phyloP scores from a whole-genome alignment of 2,329 filamentous ascomycete species.

The Trichoderma gracile region DNA sequence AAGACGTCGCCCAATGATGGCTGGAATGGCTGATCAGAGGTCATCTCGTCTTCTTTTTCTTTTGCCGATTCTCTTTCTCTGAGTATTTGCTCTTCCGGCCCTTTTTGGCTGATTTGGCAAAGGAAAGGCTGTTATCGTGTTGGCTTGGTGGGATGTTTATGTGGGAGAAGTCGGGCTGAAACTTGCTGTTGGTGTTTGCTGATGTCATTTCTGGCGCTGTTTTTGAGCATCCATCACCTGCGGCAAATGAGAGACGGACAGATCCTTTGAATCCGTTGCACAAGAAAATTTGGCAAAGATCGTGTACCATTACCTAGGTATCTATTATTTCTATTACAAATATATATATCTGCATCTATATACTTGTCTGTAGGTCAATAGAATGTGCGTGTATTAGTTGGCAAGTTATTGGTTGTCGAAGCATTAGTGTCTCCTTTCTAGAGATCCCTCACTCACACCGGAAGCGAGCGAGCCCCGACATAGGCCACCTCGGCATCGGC shows the following conservation, averaged over 20 bases:
- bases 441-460: no score
- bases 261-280: background rate
- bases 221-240: background rate
- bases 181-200: background rate
- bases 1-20: constrained; percentile 52
- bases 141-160: background rate
- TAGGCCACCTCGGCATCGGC: background rate
- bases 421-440: no score
- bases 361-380: no score
- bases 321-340: no score
- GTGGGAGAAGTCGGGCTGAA: background rate
- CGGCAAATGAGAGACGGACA: background rate
- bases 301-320: no score
- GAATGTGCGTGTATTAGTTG: no score
- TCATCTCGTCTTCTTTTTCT: background rate
- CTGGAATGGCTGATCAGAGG: constrained; percentile 28
- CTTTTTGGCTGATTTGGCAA: background rate
- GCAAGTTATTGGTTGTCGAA: no score
- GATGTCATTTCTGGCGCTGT: constrained; percentile 10
- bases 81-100: rapidly evolving
- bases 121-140: background rate
- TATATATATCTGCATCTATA: no score
- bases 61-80: no score
- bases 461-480: background rate
- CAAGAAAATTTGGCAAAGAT: background rate